phyloP scores from a whole-genome alignment of 495 filamentous ascomycete genomes.

The Tuber umbilicatum region DNA sequence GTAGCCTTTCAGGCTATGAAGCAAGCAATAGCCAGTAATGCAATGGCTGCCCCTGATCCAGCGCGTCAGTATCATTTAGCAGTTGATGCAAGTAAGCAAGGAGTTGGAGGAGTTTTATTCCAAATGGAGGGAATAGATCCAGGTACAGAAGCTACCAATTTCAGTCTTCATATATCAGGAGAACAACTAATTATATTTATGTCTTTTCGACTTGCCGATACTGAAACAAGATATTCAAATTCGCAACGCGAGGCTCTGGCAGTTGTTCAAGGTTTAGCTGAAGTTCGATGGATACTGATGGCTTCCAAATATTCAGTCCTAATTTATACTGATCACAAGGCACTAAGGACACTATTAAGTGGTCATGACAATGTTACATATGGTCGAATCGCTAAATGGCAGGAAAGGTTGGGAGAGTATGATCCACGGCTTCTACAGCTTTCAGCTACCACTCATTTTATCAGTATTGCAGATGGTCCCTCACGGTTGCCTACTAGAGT shows the following conservation, averaged over 20 bases:
- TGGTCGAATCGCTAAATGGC: no score
- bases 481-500: no score
- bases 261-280: not conserved
- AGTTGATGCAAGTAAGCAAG: not conserved
- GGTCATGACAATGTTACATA: no score
- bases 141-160: not conserved
- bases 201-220: not conserved
- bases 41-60: not conserved
- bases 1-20: not conserved
- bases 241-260: not conserved
- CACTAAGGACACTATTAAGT: not conserved
- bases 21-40: not conserved
- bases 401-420: no score
- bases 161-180: accelerated
- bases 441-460: no score
- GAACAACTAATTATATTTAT: constrained; percentile 4
- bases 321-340: not conserved
- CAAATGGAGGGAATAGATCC: not conserved
- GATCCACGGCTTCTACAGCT: no score
- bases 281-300: not conserved
- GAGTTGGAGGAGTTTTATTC: not conserved
- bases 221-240: not conserved
- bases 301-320: not conserved
- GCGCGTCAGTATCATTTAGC: not conserved
- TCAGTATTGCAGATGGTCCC: no score